Conservation (phyloP, 208 protist genomes). For the Leishmania martiniquensis region DNA sequence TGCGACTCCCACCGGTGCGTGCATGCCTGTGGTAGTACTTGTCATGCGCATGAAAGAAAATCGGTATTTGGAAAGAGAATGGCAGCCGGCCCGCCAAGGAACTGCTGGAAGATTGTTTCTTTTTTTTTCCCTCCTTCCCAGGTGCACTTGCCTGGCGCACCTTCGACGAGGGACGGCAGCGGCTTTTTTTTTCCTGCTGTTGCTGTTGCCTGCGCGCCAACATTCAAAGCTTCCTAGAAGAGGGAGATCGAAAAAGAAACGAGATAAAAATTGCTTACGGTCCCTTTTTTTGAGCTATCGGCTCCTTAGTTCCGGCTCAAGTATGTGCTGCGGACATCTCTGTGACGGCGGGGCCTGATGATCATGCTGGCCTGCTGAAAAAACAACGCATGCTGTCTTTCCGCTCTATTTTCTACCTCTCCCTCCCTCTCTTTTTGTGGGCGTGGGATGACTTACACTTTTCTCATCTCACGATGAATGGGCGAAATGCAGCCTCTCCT, state of each 20-base stretch:
- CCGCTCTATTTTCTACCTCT: neutral
- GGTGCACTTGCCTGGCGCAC: neutral
- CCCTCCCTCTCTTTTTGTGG: neutral
- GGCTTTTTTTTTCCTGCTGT: neutral
- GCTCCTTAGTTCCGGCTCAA: neutral
- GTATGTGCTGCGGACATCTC: neutral
- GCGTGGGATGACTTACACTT: no score
- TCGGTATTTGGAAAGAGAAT: neutral
- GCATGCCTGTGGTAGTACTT: neutral
- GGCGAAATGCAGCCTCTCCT: no score
- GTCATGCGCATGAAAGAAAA: neutral
- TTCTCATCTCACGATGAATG: no score
- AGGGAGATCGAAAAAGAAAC: neutral
- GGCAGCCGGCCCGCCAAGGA: neutral
- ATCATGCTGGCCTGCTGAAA: neutral
- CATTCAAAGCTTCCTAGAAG: neutral
- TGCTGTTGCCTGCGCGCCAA: neutral
- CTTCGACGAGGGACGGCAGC: neutral
- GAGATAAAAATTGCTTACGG: no score
- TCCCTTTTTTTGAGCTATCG: slow-evolving; percentile 6
- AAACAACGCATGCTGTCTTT: slow-evolving; percentile 16
- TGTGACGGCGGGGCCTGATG: neutral
- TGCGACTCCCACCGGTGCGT: neutral
- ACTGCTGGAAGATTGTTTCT: no score
- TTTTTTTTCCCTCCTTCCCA: neutral